Conservation (phyloP, 345 rosid genomes). For the Anastatica hierochuntica region DNA sequence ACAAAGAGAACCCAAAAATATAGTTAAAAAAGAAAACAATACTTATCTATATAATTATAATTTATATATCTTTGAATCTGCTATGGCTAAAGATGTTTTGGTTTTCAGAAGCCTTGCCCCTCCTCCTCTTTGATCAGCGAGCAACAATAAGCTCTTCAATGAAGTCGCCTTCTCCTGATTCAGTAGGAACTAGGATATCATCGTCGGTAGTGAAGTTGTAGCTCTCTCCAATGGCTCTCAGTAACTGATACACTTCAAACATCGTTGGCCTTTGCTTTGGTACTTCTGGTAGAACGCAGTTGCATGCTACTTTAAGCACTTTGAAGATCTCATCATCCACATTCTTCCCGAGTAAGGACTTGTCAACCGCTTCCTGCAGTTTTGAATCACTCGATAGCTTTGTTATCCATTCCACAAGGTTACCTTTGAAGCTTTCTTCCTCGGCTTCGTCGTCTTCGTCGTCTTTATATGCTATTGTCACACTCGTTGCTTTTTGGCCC, state of each 20-base stretch:
- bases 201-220: slow-evolving; percentile 69
- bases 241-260: slow-evolving; percentile 80
- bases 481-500: slow-evolving; percentile 68
- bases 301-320: slow-evolving; percentile 77
- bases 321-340: slow-evolving; percentile 64
- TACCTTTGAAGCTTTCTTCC: slow-evolving; percentile 70
- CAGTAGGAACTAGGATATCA: slow-evolving; percentile 56
- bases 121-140: slow-evolving; percentile 19
- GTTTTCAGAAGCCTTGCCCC: neutral
- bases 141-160: slow-evolving; percentile 80
- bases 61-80: slow-evolving; percentile 1
- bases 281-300: slow-evolving; percentile 44
- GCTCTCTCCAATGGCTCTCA: slow-evolving; percentile 74
- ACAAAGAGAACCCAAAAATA: slow-evolving; percentile 8
- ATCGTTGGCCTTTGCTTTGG: slow-evolving; percentile 81
- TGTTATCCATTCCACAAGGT: slow-evolving; percentile 72
- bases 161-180: slow-evolving; percentile 41
- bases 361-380: slow-evolving; percentile 60
- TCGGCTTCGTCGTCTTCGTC: too few species aligned
- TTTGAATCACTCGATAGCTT: slow-evolving; percentile 38
- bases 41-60: slow-evolving; percentile 7
- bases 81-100: slow-evolving; percentile 12
- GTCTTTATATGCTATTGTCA: slow-evolving; percentile 41
- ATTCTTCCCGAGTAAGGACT: slow-evolving; percentile 42
- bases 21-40: neutral